phyloP scores from a whole-genome alignment of 2,329 filamentous ascomycete species.

The Coniochaeta sp. region DNA sequence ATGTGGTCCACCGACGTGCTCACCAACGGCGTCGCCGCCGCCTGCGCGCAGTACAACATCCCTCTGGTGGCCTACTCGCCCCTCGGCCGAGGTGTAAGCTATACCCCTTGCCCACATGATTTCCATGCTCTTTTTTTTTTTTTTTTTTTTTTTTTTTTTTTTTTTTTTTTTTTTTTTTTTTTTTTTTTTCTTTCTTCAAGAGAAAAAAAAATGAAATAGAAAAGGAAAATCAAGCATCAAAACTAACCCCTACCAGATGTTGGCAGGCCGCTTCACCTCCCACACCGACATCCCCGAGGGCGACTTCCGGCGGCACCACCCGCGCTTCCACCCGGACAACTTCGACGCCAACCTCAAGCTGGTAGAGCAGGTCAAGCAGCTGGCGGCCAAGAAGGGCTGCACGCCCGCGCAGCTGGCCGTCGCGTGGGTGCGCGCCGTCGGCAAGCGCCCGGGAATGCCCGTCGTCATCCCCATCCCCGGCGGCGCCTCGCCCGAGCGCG shows the following conservation, averaged over 20 bases:
- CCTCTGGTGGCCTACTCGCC: constrained; percentile 60
- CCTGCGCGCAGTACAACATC: constrained; percentile 57
- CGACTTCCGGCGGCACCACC: constrained; percentile 36
- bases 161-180: not conserved
- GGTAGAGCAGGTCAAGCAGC: constrained; percentile 44
- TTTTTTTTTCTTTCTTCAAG: not conserved
- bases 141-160: constrained; percentile 4
- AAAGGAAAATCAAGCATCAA: too few species aligned
- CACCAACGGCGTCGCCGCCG: constrained; percentile 28
- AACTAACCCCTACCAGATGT: constrained; percentile 24
- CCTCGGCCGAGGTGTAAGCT: constrained; percentile 19
- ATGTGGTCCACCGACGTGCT: constrained; percentile 28
- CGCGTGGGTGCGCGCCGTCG: constrained; percentile 50
- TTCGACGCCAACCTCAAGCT: constrained; percentile 60
- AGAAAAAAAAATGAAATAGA: too few species aligned
- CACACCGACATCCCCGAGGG: constrained; percentile 46
- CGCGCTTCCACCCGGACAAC: constrained; percentile 55
- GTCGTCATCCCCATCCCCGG: constrained; percentile 61
- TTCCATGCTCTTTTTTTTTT: not conserved
- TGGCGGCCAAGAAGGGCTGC: constrained; percentile 53
- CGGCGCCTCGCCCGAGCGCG: constrained; percentile 45
- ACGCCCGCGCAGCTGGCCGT: constrained; percentile 60
- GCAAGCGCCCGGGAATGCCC: constrained; percentile 43
- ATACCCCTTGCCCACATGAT: not conserved
- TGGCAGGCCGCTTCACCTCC: constrained; percentile 48